Evolutionary conservation across 2,329 filamentous ascomycete species (phyloP).

Genomic region (Neocucurbitaria cava): DNA sequence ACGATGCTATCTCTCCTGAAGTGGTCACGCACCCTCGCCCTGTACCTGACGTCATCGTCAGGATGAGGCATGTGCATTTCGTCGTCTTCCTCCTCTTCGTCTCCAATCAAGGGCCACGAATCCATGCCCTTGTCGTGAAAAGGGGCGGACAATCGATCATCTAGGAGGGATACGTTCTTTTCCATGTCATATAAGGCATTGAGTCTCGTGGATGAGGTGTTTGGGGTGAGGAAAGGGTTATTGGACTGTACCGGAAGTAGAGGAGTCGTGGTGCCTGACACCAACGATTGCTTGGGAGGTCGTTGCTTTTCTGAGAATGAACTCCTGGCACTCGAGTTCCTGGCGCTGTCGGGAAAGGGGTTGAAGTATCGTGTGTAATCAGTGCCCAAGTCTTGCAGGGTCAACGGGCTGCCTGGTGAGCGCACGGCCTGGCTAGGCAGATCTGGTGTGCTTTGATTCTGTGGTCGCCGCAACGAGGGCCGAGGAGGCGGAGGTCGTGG

Average conservation of each 20-base stretch:
- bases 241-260: conserved; percentile 11
- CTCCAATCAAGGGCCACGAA: conserved; percentile 55
- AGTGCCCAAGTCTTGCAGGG: conserved; percentile 38
- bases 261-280: conserved; percentile 23
- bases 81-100: conserved; percentile 62
- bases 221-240: conserved; percentile 41
- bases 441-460: conserved; percentile 26
- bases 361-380: conserved; percentile 49
- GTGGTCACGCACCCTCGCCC: conserved; percentile 53
- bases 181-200: conserved; percentile 30
- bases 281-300: conserved; percentile 5
- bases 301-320: conserved; percentile 24
- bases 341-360: conserved; percentile 35
- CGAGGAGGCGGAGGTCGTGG: conserved; percentile 21
- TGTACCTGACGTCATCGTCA: conserved; percentile 57
- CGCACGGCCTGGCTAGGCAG: conserved; percentile 14
- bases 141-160: conserved; percentile 57
- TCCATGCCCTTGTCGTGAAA: conserved; percentile 51
- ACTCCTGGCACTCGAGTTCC: conserved; percentile 28
- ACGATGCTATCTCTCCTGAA: conserved; percentile 53
- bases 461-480: conserved; percentile 16
- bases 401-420: conserved; percentile 26
- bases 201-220: conserved; percentile 35
- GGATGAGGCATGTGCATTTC: conserved; percentile 61
- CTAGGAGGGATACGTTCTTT: conserved; percentile 50